Evolutionary conservation across 805 yeast species (phyloP).

Genomic region (Brettanomyces naardenensis): DNA sequence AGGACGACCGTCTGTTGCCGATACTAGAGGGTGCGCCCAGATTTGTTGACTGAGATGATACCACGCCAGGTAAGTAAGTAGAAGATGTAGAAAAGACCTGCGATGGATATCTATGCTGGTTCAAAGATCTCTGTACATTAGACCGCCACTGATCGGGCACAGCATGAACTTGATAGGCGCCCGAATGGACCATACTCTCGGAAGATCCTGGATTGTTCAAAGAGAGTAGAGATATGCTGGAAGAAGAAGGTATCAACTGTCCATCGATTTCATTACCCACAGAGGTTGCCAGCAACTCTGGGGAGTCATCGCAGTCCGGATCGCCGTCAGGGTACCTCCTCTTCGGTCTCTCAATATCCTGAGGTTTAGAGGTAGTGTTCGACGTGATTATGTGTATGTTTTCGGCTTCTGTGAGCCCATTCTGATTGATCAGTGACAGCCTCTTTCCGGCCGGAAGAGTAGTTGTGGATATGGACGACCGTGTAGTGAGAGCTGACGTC

Average conservation of each 20-base stretch:
- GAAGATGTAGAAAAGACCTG: neutral
- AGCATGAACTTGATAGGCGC: neutral
- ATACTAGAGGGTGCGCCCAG: constrained; percentile 4
- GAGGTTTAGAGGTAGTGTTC: neutral
- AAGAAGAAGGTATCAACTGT: constrained; percentile 27
- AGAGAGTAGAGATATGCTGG: constrained; percentile 28
- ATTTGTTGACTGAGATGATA: neutral
- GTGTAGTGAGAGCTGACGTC: neutral
- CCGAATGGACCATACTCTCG: neutral
- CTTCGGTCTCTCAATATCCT: neutral
- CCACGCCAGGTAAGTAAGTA: neutral
- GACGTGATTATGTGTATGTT: neutral
- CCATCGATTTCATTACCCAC: constrained; percentile 27
- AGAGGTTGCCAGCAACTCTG: constrained; percentile 28
- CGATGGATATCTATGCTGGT: constrained; percentile 3
- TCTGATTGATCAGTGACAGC: too few relatives aligned
- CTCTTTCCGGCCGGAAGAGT: too few relatives aligned
- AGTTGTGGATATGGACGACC: neutral
- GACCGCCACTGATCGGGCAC: constrained; percentile 1
- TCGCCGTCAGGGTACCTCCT: neutral
- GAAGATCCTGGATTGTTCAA: constrained; percentile 14
- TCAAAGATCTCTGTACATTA: neutral
- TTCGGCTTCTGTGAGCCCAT: neutral
- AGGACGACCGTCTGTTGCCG: constrained; percentile 10
- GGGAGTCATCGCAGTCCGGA: constrained; percentile 16